Evolutionary conservation across 106 monocot genomes (phyloP).

Genomic region (Allium fistulosum): DNA sequence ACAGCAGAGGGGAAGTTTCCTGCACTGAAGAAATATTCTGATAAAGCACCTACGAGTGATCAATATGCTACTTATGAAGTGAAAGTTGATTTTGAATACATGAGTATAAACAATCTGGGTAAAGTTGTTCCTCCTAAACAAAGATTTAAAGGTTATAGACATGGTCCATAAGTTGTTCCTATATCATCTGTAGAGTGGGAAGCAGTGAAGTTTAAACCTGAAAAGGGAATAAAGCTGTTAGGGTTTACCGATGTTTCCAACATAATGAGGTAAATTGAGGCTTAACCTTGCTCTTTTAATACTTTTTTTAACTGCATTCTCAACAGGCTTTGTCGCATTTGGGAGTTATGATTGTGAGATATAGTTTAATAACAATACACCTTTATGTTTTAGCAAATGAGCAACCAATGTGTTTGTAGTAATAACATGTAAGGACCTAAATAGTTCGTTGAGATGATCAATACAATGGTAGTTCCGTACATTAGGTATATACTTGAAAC

Average conservation of each 20-base stretch:
- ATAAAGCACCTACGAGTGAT: slow-evolving; percentile 80
- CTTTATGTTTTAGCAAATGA: no score
- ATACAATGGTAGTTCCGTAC: no score
- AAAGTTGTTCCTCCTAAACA: slow-evolving; percentile 87
- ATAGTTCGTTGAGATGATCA: no score
- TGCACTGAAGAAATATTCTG: slow-evolving; percentile 89
- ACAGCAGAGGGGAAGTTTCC: slow-evolving; percentile 95
- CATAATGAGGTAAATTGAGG: slow-evolving; percentile 46
- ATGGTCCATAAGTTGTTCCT: slow-evolving; percentile 96
- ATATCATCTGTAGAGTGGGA: slow-evolving; percentile 83
- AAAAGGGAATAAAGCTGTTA: slow-evolving; percentile 79
- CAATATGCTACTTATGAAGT: slow-evolving; percentile 93
- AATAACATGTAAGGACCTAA: no score
- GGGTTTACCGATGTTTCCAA: slow-evolving; percentile 86
- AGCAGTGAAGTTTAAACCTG: slow-evolving; percentile 76
- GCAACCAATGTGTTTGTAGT: no score
- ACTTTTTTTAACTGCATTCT: background rate
- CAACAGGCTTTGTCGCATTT: no score
- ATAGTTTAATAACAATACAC: no score
- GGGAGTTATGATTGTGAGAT: no score
- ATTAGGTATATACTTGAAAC: no score
- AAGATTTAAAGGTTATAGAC: slow-evolving; percentile 88
- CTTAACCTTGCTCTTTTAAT: no score
- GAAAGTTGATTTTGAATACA: slow-evolving; percentile 86
- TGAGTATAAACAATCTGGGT: slow-evolving; percentile 49